A percentile compares a stretch with the other conserved stretches of the same genome.
phyloP scores from a whole-genome alignment of 805 yeast species.

The Limtongozyma cylindracea region DNA sequence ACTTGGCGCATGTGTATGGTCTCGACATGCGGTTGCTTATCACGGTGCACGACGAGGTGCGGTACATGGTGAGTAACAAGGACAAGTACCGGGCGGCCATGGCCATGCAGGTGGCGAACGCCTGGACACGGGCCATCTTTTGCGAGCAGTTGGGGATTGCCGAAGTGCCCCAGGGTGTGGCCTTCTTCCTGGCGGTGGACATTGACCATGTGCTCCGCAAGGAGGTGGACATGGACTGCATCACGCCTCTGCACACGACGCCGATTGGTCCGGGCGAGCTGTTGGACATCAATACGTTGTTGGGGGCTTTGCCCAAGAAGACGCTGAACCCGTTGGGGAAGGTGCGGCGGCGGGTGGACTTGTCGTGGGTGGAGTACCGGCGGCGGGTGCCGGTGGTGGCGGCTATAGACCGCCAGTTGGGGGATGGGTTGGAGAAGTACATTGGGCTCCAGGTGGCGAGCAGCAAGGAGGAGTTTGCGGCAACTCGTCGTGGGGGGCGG shows the following conservation, averaged over 20 bases:
- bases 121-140: constrained; percentile 94
- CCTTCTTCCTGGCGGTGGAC: constrained; percentile 87
- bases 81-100: constrained; percentile 60
- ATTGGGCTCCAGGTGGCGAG: no score
- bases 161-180: constrained; percentile 85
- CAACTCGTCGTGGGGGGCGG: no score
- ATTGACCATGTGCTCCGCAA: constrained; percentile 73
- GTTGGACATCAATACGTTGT: no score
- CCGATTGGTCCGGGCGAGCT: constrained; percentile 58
- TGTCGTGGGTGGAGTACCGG: no score
- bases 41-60: constrained; percentile 88
- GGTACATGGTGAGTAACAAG: constrained; percentile 51
- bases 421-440: no score
- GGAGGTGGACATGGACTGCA: constrained; percentile 78
- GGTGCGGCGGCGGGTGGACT: no score
- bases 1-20: constrained; percentile 33
- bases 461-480: no score
- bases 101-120: constrained; percentile 66
- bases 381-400: no score
- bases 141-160: constrained; percentile 77
- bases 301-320: no score
- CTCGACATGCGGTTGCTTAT: constrained; percentile 58
- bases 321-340: no score
- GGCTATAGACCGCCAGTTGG: no score
- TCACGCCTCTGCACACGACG: constrained; percentile 65